Base-by-base conservation (phyloP, 768 basidiomycete species). In the Cystofilobasidium ferigula region DNA sequence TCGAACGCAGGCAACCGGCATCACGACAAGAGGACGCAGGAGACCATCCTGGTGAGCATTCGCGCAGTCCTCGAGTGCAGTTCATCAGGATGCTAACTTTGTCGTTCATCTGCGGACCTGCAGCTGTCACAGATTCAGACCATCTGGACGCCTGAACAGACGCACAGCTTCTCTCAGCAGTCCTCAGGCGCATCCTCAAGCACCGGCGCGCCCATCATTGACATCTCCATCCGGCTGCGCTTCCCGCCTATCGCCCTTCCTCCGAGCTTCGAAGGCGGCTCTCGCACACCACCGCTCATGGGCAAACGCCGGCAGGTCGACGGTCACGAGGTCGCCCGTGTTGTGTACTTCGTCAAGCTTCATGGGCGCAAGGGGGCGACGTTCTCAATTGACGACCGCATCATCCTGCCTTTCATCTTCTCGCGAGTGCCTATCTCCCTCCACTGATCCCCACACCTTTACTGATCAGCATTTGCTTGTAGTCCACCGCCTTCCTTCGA, bases 321-420 rank as follows among this genome's bases (percentile, higher is more conserved):
- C 4, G 61, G 61, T 1, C n/a, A 62, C 34, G 45, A 62, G n/a
- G 61, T 62, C 26, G 61, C 45, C 7, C 47, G 61, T n/a, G 48
- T 62, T 24, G 24, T 35, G 32, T 62, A 62, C 61, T 51, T 51
- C n/a, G 35, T 62, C 32, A 62, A 62, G 61, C 47, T 62, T 20
- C 32, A 34, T 18, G 61, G 61, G 18, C 22, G 34, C 28, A 53
- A 48, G 24, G 9, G 6, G 0, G 61, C n/a, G 34, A 62, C 48
- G 34, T 62, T 48, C 9, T 20, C 45, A 12, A 13, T 36, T 12
- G 48, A 62, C 24, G 61, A 62, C 45, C 47, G 61, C n/a, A 24
- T 51, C 24, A 40, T 36, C 13, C 47, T 53, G 13, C 61, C 61
- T 2, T 62, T 62, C 35, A 14, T 62, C 14, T 62, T 36, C 61